Conservation (phyloP, 2,329 filamentous ascomycete species). For the Paraconiothyrium brasiliense region DNA sequence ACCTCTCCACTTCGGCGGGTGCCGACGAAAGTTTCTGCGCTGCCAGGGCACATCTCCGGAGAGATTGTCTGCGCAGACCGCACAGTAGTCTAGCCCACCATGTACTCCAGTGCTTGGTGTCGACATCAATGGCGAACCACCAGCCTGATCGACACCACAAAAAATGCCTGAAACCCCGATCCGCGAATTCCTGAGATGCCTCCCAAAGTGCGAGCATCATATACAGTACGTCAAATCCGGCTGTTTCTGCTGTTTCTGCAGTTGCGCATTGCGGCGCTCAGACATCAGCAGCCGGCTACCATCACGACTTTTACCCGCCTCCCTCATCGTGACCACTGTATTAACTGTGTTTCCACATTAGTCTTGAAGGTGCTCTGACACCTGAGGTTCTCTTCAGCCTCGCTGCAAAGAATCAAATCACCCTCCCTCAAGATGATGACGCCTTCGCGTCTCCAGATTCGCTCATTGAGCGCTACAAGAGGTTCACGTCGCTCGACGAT, state of each 20-base stretch:
- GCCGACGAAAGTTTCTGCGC: conserved; percentile 11
- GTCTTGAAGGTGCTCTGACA: conserved; percentile 76
- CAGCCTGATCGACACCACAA: background rate
- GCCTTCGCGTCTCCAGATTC: conserved; percentile 69
- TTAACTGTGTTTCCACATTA: background rate
- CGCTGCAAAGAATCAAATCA: conserved; percentile 71
- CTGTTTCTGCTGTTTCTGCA: no score
- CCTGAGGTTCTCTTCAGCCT: conserved; percentile 75
- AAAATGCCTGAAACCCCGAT: conserved; percentile 4
- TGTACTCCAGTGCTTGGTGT: background rate
- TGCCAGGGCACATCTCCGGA: background rate
- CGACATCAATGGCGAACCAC: background rate
- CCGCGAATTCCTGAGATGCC: conserved; percentile 56
- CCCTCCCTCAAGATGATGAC: conserved; percentile 65
- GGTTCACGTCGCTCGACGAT: conserved; percentile 77
- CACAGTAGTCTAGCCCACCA: background rate
- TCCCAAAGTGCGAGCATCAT: conserved; percentile 86
- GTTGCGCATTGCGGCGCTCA: background rate
- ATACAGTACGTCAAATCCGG: conserved; percentile 60
- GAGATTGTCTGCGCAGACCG: conserved; percentile 1
- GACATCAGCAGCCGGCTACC: background rate
- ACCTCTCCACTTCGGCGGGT: conserved; percentile 10
- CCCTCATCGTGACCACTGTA: background rate
- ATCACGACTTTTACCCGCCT: background rate
- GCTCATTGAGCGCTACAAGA: conserved; percentile 70